A percentile compares a stretch with the other conserved stretches of the same genome.
Conservation (phyloP, 257 asterid genomes). For the Eustoma russellianum region DNA sequence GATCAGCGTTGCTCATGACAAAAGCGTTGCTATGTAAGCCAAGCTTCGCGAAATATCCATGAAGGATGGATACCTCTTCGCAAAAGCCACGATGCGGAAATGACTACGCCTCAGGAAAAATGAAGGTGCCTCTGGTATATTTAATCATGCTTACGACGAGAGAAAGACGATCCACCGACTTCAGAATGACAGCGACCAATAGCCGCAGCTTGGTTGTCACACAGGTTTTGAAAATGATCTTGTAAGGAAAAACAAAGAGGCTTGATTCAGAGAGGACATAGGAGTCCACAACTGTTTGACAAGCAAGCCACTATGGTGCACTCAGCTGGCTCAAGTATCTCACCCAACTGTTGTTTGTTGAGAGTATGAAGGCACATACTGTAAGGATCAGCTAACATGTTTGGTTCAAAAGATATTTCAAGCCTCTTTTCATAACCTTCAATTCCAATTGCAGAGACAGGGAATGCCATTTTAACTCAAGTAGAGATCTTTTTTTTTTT, state of each 20-base stretch:
- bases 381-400: constrained; percentile 62
- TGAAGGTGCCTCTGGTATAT: constrained; percentile 70
- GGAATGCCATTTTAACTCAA: constrained; percentile 35
- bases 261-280: constrained; percentile 84
- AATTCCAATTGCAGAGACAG: constrained; percentile 63
- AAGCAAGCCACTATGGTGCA: constrained; percentile 68
- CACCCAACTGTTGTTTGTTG: constrained; percentile 53
- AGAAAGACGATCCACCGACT: constrained; percentile 35
- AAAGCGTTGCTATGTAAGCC: constrained; percentile 51
- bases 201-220: constrained; percentile 83
- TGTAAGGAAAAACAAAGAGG: constrained; percentile 67
- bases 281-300: constrained; percentile 63
- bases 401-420: constrained; percentile 60
- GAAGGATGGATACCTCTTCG: constrained; percentile 70
- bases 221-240: constrained; percentile 71
- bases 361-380: constrained; percentile 63
- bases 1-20: constrained; percentile 43
- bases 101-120: constrained; percentile 70
- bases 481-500: too few relatives aligned
- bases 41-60: constrained; percentile 53
- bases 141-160: constrained; percentile 46
- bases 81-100: constrained; percentile 67
- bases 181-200: constrained; percentile 58
- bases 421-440: constrained; percentile 86
- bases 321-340: constrained; percentile 63